Evolutionary conservation across 164 flowering plant genomes (phyloP), one percentile per base, ranked within the genome.

Genomic region (Vitis rotundifolia): DNA sequence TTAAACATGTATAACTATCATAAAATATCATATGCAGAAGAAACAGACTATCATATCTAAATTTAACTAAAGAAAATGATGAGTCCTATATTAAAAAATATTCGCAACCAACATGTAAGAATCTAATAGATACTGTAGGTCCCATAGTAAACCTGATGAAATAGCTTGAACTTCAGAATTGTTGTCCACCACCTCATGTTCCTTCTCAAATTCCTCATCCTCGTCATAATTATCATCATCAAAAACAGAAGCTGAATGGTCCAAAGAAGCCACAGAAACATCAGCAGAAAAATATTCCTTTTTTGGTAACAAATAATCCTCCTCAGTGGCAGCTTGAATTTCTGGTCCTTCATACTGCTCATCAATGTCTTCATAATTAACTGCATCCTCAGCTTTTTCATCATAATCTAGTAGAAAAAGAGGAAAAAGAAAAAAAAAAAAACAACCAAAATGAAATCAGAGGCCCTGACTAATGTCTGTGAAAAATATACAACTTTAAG

Each of bases 311-410:
- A 91, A 75, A 77, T 86, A 76, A 69, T 93, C 98, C 83, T 95
- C 99, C 79, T 95, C 99, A 50, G 86, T 81, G 11, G 82, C 78
- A 59, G 84, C 85, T 62, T 87, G 86, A 67, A 84, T 80, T 83
- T 96, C 99, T 15, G 97, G 99, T 61, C 98, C 98, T 68, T 96
- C 99, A 74, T 93, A 96, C 73, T 90, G 86, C 84, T 96, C 99
- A 49, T 93, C 97, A 69, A 96, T 83, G 75, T 93, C 99, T 81
- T 93, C 95, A 81, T 93, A 96, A 76, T 96, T 91, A 78, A 96
- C 89, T 59, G 99, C 99, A 85, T 93, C 92, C 78, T 85, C 98
- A 53, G 97, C 97, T 77, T 96, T 96, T 70, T 82, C 85, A 82
- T 86, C 94, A 86, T 88, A 96, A 81, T 93, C 99, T 96, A 66